phyloP scores from a whole-genome alignment of 495 filamentous ascomycete species.

The Xylaria bambusicola region DNA sequence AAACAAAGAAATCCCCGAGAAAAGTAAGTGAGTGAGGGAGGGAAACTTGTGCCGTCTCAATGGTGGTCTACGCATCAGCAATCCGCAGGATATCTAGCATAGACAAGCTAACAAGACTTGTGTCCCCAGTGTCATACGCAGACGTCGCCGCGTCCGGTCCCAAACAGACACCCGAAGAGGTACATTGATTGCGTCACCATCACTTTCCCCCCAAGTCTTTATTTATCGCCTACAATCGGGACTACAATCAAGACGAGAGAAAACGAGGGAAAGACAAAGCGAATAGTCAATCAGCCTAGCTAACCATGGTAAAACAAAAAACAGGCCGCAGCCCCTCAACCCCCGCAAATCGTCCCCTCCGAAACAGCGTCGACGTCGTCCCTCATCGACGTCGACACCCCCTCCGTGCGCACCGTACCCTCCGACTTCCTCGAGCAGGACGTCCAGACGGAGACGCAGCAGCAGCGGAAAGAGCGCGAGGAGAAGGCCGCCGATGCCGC shows the following conservation, averaged over 20 bases:
- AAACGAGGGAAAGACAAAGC: not conserved
- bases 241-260: not conserved
- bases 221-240: too few relatives aligned
- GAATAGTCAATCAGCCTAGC: conserved; percentile 8
- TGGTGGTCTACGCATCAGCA: not conserved
- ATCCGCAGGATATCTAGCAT: not conserved
- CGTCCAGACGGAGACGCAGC: conserved; percentile 73
- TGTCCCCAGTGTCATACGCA: conserved; percentile 70
- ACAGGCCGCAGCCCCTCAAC: conserved; percentile 64
- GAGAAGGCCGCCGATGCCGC: conserved; percentile 43
- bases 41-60: not conserved
- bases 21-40: conserved; percentile 7
- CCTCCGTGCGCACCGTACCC: conserved; percentile 69
- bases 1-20: too few relatives aligned
- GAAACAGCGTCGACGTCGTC: conserved; percentile 59
- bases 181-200: too few relatives aligned
- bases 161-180: conserved; percentile 71
- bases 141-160: conserved; percentile 72
- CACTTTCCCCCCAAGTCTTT: too few relatives aligned
- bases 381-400: conserved; percentile 75
- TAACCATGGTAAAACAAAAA: conserved; percentile 3
- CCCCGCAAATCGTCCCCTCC: conserved; percentile 61
- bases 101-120: conserved; percentile 5
- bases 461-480: conserved; percentile 48
- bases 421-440: conserved; percentile 64